Evolutionary conservation across 257 asterid species (phyloP), one percentile per base, ranked within the genome.

Genomic region (Verbena officinalis): DNA sequence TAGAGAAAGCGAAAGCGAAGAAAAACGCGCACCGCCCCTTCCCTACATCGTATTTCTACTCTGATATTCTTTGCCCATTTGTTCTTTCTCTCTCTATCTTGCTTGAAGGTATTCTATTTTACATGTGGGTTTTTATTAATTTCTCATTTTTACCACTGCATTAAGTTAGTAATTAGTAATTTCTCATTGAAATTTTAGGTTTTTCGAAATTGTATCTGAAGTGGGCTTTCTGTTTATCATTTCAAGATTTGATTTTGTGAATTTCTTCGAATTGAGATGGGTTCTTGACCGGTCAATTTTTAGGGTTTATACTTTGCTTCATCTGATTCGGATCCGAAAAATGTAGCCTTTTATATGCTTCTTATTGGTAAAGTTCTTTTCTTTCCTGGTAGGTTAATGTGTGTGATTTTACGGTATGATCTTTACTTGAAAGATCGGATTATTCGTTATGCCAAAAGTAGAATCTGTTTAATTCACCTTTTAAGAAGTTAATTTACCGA

Each of bases 241-340:
- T 33, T 31, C 45, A 24, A 42, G 69, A 62, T 48, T 38, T 16
- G 36, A 57, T 34, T 61, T 4, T 44, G 9, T 51, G 45, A 10
- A 15, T 43, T 63, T 65, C 22, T 58, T 70, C 60, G 51, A 43
- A 50, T 15, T 42, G 14, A 24, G 62, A 21, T 63, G 62, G 23
- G 12, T 73, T 59, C 48, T 55, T 55, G 68, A 48, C 48, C 59
- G 17, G 43, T 74, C 53, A 55, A 5, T 17, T 62, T 51, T 59
- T 63, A 67, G 80, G 80, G 80, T 71, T 78, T 78, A 56, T 71
- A 0, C 66, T 61, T 70, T 70, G 67, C 74, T 36, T 65, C 57
- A 23, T 33, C 2, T 39, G 67, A 57, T 62, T 74, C 67, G 55
- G 80, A 78, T 75, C 64, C 74, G 16, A 1, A 62, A 69, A 69